Percentiles rank a stretch among this genome's conserved stretches.
Conservation (phyloP, 2,329 filamentous ascomycete genomes). For the Cladophialophora immunda region DNA sequence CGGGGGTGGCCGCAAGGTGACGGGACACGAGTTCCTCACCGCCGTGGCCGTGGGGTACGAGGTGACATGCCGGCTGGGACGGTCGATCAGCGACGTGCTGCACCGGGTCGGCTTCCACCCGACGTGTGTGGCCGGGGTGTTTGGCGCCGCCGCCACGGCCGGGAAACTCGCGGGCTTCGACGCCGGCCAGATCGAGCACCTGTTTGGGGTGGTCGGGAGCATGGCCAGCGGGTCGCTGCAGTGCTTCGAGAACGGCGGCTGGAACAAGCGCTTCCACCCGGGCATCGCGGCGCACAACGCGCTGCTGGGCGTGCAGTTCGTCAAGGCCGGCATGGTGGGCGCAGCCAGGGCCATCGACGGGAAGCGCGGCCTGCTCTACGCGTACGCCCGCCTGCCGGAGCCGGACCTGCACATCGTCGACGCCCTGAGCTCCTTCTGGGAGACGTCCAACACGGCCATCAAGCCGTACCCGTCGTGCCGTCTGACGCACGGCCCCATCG, state of each 20-base stretch:
- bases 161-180: conserved; percentile 40
- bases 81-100: conserved; percentile 44
- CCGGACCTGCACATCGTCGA: conserved; percentile 14
- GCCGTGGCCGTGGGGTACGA: conserved; percentile 46
- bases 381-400: not conserved
- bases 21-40: conserved; percentile 24
- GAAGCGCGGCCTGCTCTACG: conserved; percentile 21
- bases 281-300: conserved; percentile 49
- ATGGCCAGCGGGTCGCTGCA: conserved; percentile 49
- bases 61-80: conserved; percentile 42
- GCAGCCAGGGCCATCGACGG: conserved; percentile 26
- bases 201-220: conserved; percentile 47
- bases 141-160: conserved; percentile 46
- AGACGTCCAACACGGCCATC: conserved; percentile 24
- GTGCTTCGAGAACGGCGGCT: conserved; percentile 48
- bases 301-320: conserved; percentile 45
- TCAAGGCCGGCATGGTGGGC: conserved; percentile 44
- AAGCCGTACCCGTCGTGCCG: conserved; percentile 35
- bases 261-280: conserved; percentile 49
- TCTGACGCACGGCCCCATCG: conserved; percentile 30
- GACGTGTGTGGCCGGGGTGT: conserved; percentile 46
- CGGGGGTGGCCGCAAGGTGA: not conserved
- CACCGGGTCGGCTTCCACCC: conserved; percentile 48
- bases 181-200: conserved; percentile 41
- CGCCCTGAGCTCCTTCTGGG: conserved; percentile 28